These are phyloP conservation scores for Zancudomyces culisetae DNA, from an alignment of 371 early-diverging fungal species.

Conservation along the genomic window DNA sequence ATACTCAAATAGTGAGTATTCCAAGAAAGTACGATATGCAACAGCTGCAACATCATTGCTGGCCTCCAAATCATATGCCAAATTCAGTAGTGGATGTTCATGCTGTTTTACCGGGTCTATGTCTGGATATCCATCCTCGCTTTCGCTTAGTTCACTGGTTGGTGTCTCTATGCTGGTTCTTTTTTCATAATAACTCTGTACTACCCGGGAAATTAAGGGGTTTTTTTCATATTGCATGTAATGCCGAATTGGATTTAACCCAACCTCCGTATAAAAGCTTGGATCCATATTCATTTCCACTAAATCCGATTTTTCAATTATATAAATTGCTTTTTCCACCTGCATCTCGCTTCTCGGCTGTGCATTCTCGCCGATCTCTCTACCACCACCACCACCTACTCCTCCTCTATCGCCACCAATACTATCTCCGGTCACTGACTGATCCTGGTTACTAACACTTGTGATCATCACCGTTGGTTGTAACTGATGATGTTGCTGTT, in stretches of 20 bases:
- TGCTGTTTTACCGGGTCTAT: background rate
- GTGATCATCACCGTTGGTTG: no score
- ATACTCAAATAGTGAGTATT: constrained; percentile 20
- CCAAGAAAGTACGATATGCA: constrained; percentile 19
- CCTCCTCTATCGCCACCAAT: no score
- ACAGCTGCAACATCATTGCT: constrained; percentile 22
- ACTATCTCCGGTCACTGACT: no score
- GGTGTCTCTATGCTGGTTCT: background rate
- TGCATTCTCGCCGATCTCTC: no score
- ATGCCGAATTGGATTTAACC: background rate
- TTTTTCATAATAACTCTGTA: background rate
- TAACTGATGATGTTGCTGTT: no score
- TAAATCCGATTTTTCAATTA: background rate
- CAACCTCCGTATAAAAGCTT: background rate
- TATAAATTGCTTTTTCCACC: background rate
- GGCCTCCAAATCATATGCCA: constrained; percentile 16
- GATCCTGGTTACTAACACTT: no score
- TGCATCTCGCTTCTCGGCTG: no score
- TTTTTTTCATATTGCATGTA: background rate
- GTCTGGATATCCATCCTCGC: background rate
- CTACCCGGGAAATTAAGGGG: background rate
- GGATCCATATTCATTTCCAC: no score
- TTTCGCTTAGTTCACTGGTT: background rate
- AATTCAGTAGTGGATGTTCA: constrained; percentile 12
- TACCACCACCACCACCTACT: no score